Base-by-base conservation (phyloP, 768 basidiomycete genomes). In the Collybia sp. region DNA sequence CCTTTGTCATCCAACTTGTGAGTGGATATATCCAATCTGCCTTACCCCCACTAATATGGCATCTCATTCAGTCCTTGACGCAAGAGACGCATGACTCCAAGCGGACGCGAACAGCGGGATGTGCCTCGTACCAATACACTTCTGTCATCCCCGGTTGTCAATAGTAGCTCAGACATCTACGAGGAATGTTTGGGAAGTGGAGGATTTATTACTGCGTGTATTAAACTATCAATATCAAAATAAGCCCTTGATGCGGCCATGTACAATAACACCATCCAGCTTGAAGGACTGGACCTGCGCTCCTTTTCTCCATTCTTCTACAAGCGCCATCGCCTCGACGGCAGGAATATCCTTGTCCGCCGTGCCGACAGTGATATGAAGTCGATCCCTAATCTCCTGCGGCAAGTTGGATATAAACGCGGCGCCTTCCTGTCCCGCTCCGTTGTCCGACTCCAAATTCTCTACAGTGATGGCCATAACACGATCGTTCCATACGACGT, bases 311-410 rank as follows among this genome's bases (percentile, higher is more conserved):
- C 80, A 85, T 1, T 45, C 59, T 50, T 78, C 66, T 6, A 93
- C 83, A 42, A 97, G 56, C 0, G 44, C 66, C 63, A 69, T 83
- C 12, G 83, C 90, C 65, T 94, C 91, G 17, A 87, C 76, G 2
- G 90, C 72, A 0, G 57, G 47, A 2, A 93, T 69, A 6, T 66
- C 65, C 10, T 61, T 59, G 35, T 72, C 58, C 41, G 58, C 55
- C 12, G 90, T 94, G 6, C 90, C 96, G 5, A 97, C 82, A 0
- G 96, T 98, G 45, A 98, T 77, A 59, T 98, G 96, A 55, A 94
- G 62, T 47, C 77, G 49, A 5, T 65, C 55, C 45, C 68, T 68
- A 10, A 85, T 53, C 11, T 75, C 70, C 5, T 68, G 59, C 0
- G 76, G 67, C 12, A 91, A 54, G 32, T 52, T 44, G 12, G 65